These are phyloP conservation scores for Taphrina populina DNA, from an alignment of 1,139 yeast genomes.

Conservation along the genomic window DNA sequence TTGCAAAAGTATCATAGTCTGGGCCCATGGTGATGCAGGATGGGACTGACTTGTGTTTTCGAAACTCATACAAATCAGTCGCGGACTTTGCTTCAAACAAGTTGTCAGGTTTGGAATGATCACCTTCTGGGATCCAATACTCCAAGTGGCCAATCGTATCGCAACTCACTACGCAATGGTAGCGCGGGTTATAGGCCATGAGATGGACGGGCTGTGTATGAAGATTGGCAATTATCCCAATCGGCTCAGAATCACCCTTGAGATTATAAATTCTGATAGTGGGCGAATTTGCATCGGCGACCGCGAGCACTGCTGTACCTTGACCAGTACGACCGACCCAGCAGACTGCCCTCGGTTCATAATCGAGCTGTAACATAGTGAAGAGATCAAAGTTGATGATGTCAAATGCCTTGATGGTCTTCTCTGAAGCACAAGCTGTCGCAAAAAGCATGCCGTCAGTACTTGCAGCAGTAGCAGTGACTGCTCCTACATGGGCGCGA, in stretches of 20 bases:
- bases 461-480: slow-evolving; percentile 40
- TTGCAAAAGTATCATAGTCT: slow-evolving; percentile 43
- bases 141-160: slow-evolving; percentile 52
- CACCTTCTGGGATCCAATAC: slow-evolving; percentile 48
- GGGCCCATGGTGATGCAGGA: slow-evolving; percentile 42
- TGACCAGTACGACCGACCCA: slow-evolving; percentile 42
- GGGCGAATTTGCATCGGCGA: slow-evolving; percentile 42
- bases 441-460: slow-evolving; percentile 44
- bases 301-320: slow-evolving; percentile 37
- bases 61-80: slow-evolving; percentile 51
- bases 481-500: slow-evolving; percentile 45
- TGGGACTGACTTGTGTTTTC: slow-evolving; percentile 45
- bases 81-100: slow-evolving; percentile 49
- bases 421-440: slow-evolving; percentile 44
- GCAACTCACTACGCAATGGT: slow-evolving; percentile 47
- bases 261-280: slow-evolving; percentile 43
- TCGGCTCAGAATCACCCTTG: slow-evolving; percentile 37
- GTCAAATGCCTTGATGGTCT: slow-evolving; percentile 49
- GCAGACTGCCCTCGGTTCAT: slow-evolving; percentile 42
- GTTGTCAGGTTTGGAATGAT: slow-evolving; percentile 39
- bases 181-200: slow-evolving; percentile 44
- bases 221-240: slow-evolving; percentile 39
- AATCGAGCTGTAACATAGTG: slow-evolving; percentile 44
- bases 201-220: slow-evolving; percentile 46
- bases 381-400: slow-evolving; percentile 48